These are phyloP conservation scores for Solanum habrochaites DNA, from an alignment of 257 asterid genomes.

Conservation along the genomic window DNA sequence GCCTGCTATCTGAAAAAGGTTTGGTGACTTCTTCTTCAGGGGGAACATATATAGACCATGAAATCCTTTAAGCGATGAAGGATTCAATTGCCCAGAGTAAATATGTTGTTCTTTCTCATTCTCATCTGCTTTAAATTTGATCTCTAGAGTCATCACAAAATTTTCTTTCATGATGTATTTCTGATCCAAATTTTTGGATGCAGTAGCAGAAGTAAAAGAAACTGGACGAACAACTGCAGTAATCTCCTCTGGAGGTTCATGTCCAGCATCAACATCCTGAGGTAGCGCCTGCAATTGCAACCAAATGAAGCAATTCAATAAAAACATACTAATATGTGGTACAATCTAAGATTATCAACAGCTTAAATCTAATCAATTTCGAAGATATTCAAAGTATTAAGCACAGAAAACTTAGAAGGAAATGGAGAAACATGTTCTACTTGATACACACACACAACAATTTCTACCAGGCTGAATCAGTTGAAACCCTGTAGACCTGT, in stretches of 20 bases:
- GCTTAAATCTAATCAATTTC: background rate
- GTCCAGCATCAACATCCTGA: conserved; percentile 30
- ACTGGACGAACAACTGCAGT: conserved; percentile 54
- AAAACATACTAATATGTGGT: background rate
- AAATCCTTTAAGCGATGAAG: conserved; percentile 20
- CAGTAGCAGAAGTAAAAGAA: conserved; percentile 7
- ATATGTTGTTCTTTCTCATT: background rate
- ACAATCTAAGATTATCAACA: background rate
- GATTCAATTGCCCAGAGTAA: conserved; percentile 12
- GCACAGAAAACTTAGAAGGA: background rate
- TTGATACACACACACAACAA: background rate
- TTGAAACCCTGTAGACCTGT: background rate
- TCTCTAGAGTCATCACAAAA: conserved; percentile 24
- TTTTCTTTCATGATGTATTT: conserved; percentile 30
- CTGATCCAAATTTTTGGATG: conserved; percentile 29
- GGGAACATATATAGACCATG: conserved; percentile 41
- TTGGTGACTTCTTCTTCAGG: conserved; percentile 6
- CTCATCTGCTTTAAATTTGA: background rate
- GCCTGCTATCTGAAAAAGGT: conserved; percentile 43
- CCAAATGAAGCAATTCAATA: background rate
- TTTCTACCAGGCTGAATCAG: background rate
- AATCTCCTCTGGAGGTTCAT: conserved; percentile 31
- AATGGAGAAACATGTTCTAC: background rate
- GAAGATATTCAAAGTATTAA: background rate
- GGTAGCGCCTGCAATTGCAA: conserved; percentile 34